Percentiles rank a stretch among this genome's conserved stretches.
Evolutionary conservation across 495 filamentous ascomycete genomes (phyloP).

Genomic region (Penicillium arizonense): DNA sequence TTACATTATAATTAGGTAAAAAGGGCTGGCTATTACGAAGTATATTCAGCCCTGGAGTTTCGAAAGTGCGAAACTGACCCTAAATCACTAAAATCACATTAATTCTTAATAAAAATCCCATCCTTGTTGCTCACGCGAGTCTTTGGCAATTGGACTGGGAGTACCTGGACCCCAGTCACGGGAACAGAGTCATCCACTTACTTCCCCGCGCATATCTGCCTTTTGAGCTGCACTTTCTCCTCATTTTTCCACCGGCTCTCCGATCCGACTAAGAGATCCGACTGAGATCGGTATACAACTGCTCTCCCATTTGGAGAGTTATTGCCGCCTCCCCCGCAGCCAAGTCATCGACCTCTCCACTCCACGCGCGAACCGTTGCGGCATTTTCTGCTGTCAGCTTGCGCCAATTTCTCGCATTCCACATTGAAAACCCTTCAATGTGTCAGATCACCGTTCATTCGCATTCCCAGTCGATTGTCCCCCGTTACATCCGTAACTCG

Average conservation of each 20-base stretch:
- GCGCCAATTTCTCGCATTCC: conserved; percentile 6
- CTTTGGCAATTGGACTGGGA: conserved; percentile 17
- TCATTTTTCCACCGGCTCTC: not conserved
- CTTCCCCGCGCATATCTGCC: conserved; percentile 11
- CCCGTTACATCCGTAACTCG: conserved; percentile 25
- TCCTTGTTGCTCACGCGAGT: conserved; percentile 7
- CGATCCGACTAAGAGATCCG: not conserved
- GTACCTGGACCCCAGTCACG: conserved; percentile 27
- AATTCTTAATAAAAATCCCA: not conserved
- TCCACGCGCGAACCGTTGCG: conserved; percentile 28
- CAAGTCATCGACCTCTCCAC: conserved; percentile 19
- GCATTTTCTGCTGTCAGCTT: conserved; percentile 21
- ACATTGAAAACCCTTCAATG: conserved; percentile 23
- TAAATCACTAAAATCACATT: not conserved
- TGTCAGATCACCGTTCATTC: conserved; percentile 14
- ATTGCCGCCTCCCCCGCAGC: conserved; percentile 28
- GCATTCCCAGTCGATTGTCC: conserved; percentile 25
- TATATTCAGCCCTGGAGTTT: conserved; percentile 7
- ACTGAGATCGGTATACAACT: not conserved
- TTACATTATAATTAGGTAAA: conserved; percentile 17
- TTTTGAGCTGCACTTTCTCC: conserved; percentile 1
- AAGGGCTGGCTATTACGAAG: conserved; percentile 10
- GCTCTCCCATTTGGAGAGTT: not conserved
- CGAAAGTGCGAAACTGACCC: not conserved
- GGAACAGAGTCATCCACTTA: conserved; percentile 22